phyloP scores from a whole-genome alignment of 768 basidiomycete species.

The Rhizopogon salebrosus region DNA sequence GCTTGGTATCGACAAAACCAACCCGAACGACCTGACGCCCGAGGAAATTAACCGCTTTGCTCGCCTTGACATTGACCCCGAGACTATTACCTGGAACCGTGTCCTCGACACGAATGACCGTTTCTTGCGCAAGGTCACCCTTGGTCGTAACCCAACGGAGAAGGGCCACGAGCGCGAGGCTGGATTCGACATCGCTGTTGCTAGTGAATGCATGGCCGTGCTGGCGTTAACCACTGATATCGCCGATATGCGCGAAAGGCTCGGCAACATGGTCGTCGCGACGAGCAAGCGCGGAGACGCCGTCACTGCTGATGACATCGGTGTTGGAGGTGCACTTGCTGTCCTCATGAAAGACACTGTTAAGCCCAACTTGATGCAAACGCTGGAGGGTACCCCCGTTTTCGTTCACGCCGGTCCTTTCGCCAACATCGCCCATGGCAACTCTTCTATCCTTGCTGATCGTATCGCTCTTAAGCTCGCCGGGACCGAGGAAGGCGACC shows the following conservation, averaged over 20 bases:
- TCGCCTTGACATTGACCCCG: conserved; percentile 84
- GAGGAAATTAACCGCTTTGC: conserved; percentile 90
- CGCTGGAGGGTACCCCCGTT: conserved; percentile 95
- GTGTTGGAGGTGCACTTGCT: conserved; percentile 90
- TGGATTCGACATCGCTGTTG: conserved; percentile 96
- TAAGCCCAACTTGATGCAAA: conserved; percentile 99
- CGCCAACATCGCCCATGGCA: conserved; percentile 98
- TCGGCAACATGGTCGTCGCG: conserved; percentile 97
- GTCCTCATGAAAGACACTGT: conserved; percentile 99
- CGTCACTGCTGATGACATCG: conserved; percentile 94
- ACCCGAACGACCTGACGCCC: conserved; percentile 87
- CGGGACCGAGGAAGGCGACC: conserved; percentile 89
- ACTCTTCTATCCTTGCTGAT: conserved; percentile 98
- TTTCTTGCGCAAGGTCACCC: conserved; percentile 89
- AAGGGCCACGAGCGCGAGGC: conserved; percentile 84
- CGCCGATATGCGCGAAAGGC: conserved; percentile 84
- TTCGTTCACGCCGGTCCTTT: conserved; percentile 99
- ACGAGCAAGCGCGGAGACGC: conserved; percentile 88
- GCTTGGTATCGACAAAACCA: conserved; percentile 90
- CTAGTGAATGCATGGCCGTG: conserved; percentile 98
- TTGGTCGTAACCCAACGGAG: conserved; percentile 89
- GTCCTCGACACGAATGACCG: conserved; percentile 96
- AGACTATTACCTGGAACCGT: conserved; percentile 96
- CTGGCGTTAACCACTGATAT: conserved; percentile 85
- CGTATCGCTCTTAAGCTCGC: conserved; percentile 94